Evolutionary conservation across 2,329 filamentous ascomycete genomes (phyloP).

Genomic region (Samsoniella hepiali): DNA sequence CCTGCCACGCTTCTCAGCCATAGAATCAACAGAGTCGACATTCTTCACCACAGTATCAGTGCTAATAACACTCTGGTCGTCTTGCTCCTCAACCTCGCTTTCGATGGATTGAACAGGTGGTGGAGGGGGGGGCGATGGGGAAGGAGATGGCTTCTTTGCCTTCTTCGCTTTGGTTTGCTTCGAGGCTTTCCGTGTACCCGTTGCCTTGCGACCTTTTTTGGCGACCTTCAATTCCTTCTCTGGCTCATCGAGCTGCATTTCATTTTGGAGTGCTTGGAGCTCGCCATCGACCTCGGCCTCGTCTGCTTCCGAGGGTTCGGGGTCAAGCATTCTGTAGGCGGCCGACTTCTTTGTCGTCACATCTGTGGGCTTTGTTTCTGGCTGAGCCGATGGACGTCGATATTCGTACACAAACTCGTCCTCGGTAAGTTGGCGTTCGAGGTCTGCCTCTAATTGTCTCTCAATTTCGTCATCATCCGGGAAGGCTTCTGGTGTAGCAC

Average conservation of each 20-base stretch:
- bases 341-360: slow-evolving; percentile 29
- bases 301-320: slow-evolving; percentile 41
- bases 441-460: slow-evolving; percentile 61
- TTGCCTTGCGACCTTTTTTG: slow-evolving; percentile 54
- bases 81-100: slow-evolving; percentile 21
- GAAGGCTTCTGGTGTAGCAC: slow-evolving; percentile 38
- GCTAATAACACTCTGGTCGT: slow-evolving; percentile 40
- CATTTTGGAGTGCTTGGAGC: slow-evolving; percentile 45
- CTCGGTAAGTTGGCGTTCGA: slow-evolving; percentile 55
- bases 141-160: slow-evolving; percentile 34
- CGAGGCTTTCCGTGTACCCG: slow-evolving; percentile 47
- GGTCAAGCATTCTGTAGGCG: slow-evolving; percentile 53
- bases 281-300: slow-evolving; percentile 52
- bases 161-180: slow-evolving; percentile 46
- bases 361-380: slow-evolving; percentile 27
- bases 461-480: slow-evolving; percentile 65
- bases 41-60: slow-evolving; percentile 42
- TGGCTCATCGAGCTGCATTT: slow-evolving; percentile 42
- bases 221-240: slow-evolving; percentile 41
- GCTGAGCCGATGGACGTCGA: slow-evolving; percentile 29
- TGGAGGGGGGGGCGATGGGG: slow-evolving; percentile 24
- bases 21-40: slow-evolving; percentile 8
- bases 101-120: slow-evolving; percentile 20
- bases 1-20: neutral
- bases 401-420: slow-evolving; percentile 49